Percentiles rank a stretch among this genome's conserved stretches.
phyloP scores from a whole-genome alignment of 805 yeast genomes.

The Kregervanrija fluxuum region DNA sequence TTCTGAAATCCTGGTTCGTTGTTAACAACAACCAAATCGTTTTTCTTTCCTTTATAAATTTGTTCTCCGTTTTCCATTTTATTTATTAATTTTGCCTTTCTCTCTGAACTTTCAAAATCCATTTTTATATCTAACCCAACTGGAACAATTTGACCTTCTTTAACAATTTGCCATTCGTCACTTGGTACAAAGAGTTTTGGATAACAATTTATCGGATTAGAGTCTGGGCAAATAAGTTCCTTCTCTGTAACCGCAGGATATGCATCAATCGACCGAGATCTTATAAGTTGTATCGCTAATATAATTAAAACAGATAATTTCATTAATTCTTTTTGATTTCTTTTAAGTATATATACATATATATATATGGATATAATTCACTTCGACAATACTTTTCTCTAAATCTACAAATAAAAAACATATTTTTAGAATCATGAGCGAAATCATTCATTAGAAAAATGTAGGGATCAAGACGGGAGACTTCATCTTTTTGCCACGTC shows the following conservation, averaged over 20 bases:
- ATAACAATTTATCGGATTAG: conserved; percentile 47
- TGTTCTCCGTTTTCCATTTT: neutral
- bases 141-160: conserved; percentile 71
- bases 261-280: neutral
- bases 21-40: conserved; percentile 7
- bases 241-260: conserved; percentile 2
- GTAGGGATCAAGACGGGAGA: no score
- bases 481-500: no score
- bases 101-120: conserved; percentile 62
- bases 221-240: conserved; percentile 34
- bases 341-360: no score
- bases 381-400: no score
- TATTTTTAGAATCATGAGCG: no score
- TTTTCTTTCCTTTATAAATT: conserved; percentile 2
- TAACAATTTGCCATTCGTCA: conserved; percentile 59
- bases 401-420: no score
- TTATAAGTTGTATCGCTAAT: neutral
- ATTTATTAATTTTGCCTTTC: conserved; percentile 55
- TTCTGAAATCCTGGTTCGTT: conserved; percentile 1
- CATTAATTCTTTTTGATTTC: no score
- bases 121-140: conserved; percentile 72
- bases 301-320: no score
- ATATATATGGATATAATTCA: no score
- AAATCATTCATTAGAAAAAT: no score
- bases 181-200: conserved; percentile 58